Conservation (phyloP, 495 filamentous ascomycete genomes). For the Aspergillus homomorphus region DNA sequence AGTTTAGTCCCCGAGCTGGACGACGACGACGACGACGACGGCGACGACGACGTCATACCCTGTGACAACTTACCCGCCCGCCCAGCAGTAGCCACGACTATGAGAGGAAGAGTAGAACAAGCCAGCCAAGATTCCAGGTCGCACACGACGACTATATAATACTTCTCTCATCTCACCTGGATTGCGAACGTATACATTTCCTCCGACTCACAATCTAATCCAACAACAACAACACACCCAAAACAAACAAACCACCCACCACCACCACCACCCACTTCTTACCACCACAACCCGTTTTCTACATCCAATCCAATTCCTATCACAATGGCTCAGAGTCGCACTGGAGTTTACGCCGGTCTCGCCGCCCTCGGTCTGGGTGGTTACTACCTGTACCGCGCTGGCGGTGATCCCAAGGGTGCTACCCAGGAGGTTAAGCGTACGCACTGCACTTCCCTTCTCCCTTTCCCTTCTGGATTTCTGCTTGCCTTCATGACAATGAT, state of each 20-base stretch:
- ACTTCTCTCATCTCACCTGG: not conserved
- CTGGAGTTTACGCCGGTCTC: constrained; percentile 57
- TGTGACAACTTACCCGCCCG: not conserved
- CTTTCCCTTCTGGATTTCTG: not conserved
- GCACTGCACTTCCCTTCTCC: too few relatives aligned
- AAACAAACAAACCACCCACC: not conserved
- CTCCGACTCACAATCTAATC: not conserved
- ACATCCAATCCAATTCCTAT: not conserved
- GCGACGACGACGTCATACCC: constrained; percentile 15
- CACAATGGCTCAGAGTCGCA: constrained; percentile 50
- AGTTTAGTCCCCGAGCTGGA: too few relatives aligned
- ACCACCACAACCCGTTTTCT: not conserved
- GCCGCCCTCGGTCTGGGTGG: constrained; percentile 65
- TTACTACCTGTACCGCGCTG: constrained; percentile 90
- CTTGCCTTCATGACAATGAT: constrained; percentile 2
- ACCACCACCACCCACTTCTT: constrained; percentile 1
- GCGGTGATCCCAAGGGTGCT: constrained; percentile 76
- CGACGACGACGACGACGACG: constrained; percentile 3
- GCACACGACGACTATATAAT: not conserved
- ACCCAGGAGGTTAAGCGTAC: constrained; percentile 79
- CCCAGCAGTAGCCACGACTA: not conserved
- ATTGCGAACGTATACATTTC: not conserved
- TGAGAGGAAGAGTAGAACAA: not conserved
- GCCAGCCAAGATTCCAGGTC: not conserved
- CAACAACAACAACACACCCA: not conserved